phyloP scores from a whole-genome alignment of 148 eudicot species.

The Nepenthes mirabilis region DNA sequence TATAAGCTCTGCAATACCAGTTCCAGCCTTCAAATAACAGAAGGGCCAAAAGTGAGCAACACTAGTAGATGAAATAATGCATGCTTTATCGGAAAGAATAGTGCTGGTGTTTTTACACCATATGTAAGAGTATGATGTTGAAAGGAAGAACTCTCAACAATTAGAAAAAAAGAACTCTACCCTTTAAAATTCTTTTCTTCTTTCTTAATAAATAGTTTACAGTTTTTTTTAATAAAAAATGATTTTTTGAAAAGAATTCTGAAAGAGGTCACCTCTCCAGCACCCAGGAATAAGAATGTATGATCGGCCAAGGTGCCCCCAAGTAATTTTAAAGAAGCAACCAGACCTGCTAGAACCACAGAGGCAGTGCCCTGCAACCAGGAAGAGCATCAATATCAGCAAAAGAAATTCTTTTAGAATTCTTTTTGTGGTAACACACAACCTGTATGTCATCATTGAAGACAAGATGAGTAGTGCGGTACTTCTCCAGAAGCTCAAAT shows the following conservation, averaged over 20 bases:
- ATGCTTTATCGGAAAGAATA: too few species aligned
- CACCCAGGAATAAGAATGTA: constrained; percentile 79
- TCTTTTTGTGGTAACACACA: neutral
- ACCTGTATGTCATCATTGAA: constrained; percentile 98
- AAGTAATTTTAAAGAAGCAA: constrained; percentile 50
- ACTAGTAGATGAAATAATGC: too few species aligned
- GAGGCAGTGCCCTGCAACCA: constrained; percentile 78
- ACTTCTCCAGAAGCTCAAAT: constrained; percentile 57
- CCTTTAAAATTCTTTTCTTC: too few species aligned
- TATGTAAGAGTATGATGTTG: too few species aligned
- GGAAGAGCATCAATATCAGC: neutral
- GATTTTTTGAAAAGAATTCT: neutral
- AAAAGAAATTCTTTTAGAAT: neutral
- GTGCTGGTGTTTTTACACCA: too few species aligned
- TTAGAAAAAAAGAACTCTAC: too few species aligned
- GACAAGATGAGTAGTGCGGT: constrained; percentile 69
- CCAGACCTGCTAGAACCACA: constrained; percentile 78
- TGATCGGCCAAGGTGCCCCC: constrained; percentile 82
- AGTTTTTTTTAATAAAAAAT: neutral
- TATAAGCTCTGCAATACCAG: constrained; percentile 91
- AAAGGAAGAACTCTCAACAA: too few species aligned
- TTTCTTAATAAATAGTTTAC: neutral
- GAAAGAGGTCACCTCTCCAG: constrained; percentile 58
- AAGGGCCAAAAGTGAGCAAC: constrained; percentile 1
- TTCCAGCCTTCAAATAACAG: constrained; percentile 62